A percentile compares a stretch with the other conserved stretches of the same genome.
These are phyloP conservation scores for Cornus suecica DNA, from an alignment of 148 eudicot genomes.

Conservation along the genomic window DNA sequence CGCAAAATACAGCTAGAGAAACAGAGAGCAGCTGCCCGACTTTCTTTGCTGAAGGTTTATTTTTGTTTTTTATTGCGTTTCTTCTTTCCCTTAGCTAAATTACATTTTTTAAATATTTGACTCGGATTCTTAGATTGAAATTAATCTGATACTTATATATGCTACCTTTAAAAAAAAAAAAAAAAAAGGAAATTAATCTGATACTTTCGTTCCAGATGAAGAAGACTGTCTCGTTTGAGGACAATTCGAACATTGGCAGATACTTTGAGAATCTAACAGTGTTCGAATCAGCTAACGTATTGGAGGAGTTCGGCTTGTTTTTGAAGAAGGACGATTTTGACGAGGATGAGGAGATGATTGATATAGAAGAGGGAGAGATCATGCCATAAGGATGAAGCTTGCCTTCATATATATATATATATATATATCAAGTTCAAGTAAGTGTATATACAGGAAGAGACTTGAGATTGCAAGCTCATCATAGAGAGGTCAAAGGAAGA, in stretches of 20 bases:
- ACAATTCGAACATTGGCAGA: conserved; percentile 33
- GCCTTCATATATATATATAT: too few relatives aligned
- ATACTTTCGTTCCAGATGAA: conserved; percentile 51
- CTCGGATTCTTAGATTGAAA: too few relatives aligned
- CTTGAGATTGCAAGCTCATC: too few relatives aligned
- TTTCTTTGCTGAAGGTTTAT: conserved; percentile 58
- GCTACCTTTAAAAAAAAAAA: too few relatives aligned
- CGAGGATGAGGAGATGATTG: conserved; percentile 34
- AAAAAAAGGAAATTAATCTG: not conserved
- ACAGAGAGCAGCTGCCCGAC: conserved; percentile 57
- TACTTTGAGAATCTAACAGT: conserved; percentile 59
- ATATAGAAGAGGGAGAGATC: conserved; percentile 61
- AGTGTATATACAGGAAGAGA: too few relatives aligned
- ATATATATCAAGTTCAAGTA: too few relatives aligned
- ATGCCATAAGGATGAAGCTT: not conserved
- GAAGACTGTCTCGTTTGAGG: conserved; percentile 56
- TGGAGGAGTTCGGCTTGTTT: conserved; percentile 63
- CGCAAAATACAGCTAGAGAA: conserved; percentile 42
- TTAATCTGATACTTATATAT: too few relatives aligned
- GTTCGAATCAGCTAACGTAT: too few relatives aligned
- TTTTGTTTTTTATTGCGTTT: conserved; percentile 12
- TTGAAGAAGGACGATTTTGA: conserved; percentile 54
- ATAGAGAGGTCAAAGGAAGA: too few relatives aligned
- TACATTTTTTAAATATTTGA: too few relatives aligned
- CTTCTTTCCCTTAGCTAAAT: not conserved